These are phyloP conservation scores for Fraxinus sp. DNA, from an alignment of 305 asterid species.

Conservation along the genomic window DNA sequence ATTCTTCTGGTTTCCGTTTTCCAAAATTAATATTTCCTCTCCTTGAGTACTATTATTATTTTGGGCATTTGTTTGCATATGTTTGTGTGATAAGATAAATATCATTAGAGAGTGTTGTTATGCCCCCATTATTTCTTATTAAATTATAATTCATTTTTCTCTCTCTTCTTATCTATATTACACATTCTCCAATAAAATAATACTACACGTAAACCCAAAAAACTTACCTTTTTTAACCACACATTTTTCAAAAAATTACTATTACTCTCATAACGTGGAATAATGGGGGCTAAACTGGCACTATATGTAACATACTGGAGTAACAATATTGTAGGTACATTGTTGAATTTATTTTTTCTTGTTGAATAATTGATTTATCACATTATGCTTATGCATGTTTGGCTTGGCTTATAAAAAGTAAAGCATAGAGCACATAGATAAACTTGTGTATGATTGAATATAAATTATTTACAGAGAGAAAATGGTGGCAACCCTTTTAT, in stretches of 20 bases:
- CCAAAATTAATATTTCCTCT: constrained; percentile 3
- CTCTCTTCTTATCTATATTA: no score
- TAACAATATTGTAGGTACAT: constrained; percentile 1
- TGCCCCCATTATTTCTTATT: no score
- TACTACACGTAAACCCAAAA: no score
- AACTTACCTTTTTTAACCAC: no score
- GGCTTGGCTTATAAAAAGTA: neutral
- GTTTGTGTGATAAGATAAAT: constrained; percentile 2
- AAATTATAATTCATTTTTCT: no score
- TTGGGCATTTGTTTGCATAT: neutral
- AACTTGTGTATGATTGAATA: constrained; percentile 12
- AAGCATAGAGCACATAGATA: neutral
- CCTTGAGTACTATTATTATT: neutral
- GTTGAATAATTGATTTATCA: constrained; percentile 2
- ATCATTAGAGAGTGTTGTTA: neutral
- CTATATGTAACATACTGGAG: neutral
- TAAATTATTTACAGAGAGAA: constrained; percentile 63
- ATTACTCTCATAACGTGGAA: no score
- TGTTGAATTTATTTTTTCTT: neutral
- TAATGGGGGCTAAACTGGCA: no score
- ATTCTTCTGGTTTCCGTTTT: neutral
- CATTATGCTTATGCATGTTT: neutral
- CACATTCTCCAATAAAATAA: no score
- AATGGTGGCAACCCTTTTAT: constrained; percentile 89
- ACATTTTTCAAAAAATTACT: no score